Evolutionary conservation across 2,329 filamentous ascomycete genomes (phyloP), one percentile per base, ranked within the genome.

Genomic region (Aspergillus viridinutans): DNA sequence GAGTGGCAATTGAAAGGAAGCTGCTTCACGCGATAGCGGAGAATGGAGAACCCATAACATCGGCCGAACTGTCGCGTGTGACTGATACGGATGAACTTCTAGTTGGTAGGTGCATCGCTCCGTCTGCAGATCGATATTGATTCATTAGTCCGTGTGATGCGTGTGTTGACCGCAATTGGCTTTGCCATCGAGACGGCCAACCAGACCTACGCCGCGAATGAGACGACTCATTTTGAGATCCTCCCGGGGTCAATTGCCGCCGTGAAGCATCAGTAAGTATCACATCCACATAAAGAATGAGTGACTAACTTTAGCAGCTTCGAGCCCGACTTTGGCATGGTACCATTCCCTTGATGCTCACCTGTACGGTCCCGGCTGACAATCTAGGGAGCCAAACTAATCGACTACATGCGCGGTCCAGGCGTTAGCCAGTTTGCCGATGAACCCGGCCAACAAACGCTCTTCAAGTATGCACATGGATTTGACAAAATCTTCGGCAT

Each of bases 181-280:
- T 53, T 59, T 1, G 60, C 56, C 26, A 52, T 56, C 32, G 62
- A 65, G 51, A 52, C 56, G 17, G 62, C 47, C 3, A 54, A 59
- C 28, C 58, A 65, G 40, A 58, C 55, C 3, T 64, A 65, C 29
- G 53, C 57, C 14, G 58, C 63, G 12, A 65, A 65, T 10, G 58
- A 58, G 3, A 55, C 50, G 10, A 64, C 63, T 14, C 51, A 49
- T 2, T 61, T 59, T 50, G 58, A 60, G 40, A 55, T 61, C 26
- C 42, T 58, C n/a, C 58, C 60, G 14, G 62, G 62, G 12, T 59
- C 58, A 4, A 52, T 58, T 35, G 63, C 55, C 14, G 60, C 58
- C 0, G 59, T 59, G 20, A 65, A 64, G 26, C 57, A 64, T 28
- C 58, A 60, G 63, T 60, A 49, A 40, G 61, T 60, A 17, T 25